Conservation (phyloP, 1,139 yeast genomes). For the Nakaseomyces uthaithaninus region DNA sequence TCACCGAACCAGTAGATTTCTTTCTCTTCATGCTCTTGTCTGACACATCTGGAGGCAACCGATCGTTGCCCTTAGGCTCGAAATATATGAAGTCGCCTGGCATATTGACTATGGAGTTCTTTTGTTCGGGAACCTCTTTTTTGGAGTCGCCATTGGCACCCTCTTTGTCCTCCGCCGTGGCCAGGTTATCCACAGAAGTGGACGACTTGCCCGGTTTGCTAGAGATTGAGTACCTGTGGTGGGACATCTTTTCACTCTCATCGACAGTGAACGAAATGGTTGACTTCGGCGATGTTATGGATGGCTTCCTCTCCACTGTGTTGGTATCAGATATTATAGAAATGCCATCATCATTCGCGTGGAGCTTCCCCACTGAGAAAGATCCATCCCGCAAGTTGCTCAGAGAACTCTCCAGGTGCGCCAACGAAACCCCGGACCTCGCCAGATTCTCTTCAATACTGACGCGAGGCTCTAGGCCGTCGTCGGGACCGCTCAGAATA, state of each 20-base stretch:
- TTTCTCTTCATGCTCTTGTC: slow-evolving; percentile 4
- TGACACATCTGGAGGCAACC: background rate
- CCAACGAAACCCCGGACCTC: background rate
- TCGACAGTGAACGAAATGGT: slow-evolving; percentile 28
- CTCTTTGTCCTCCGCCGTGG: background rate
- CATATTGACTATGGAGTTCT: slow-evolving; percentile 30
- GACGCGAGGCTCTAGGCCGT: background rate
- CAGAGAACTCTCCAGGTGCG: background rate
- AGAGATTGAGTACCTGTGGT: slow-evolving; percentile 45
- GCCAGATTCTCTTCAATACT: slow-evolving; percentile 1
- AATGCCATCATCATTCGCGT: background rate
- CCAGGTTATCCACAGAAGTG: slow-evolving; percentile 7
- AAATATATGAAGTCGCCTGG: slow-evolving; percentile 32
- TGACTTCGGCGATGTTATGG: slow-evolving; percentile 9
- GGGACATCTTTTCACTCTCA: slow-evolving; percentile 23
- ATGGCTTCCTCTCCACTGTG: slow-evolving; percentile 2
- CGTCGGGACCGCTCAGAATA: background rate
- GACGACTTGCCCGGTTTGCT: slow-evolving; percentile 21
- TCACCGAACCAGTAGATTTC: slow-evolving; percentile 5
- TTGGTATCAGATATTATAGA: slow-evolving; percentile 2
- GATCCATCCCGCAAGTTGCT: background rate
- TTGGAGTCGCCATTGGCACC: background rate
- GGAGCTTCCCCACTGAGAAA: background rate
- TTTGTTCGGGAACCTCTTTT: slow-evolving; percentile 18
- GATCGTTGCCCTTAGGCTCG: slow-evolving; percentile 13